Evolutionary conservation across 345 rosid genomes (phyloP), one percentile per base, ranked within the genome.

Genomic region (Clarkia xantiana): DNA sequence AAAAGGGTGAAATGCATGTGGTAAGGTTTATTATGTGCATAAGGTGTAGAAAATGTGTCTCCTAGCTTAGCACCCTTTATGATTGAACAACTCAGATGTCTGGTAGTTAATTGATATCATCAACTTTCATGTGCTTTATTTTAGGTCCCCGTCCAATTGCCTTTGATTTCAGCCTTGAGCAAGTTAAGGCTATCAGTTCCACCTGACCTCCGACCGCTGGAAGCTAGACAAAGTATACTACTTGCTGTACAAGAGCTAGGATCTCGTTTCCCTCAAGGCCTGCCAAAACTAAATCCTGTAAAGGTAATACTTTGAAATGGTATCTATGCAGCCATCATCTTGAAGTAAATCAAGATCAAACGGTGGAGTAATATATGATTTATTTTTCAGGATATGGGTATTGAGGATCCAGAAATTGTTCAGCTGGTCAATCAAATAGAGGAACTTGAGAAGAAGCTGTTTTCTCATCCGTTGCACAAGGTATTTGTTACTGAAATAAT

Each of bases 1-100:
- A 91, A 62, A 86, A 82, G 72, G 96, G 95, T 46, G 95, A 91
- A 76, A 91, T 91, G 98, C 95, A 91, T 63, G 98, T 86, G 87
- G 98, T 86, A 55, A 76, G 98, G 65, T 68, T 54, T 55, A 10
- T 43, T 49, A n/a, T n/a, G n/a, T n/a, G n/a, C n/a, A 49, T 49
- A 25, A 14, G 19, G 41, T 14, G 53, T 6, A 38, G 2, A 25
- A 18, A 7, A 1, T 14, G 53, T 14, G 38, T 2, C 34, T 14
- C 17, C 17, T 17, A 49, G 10, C n/a, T 13, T 11, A 29, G 39
- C 23, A 14, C 14, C 1, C 52, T 49, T 34, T 41, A 23, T n/a
- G n/a, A n/a, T n/a, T n/a, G n/a, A n/a, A n/a, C n/a, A n/a, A n/a
- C n/a, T n/a, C n/a, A n/a, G n/a, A n/a, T n/a, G n/a, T n/a, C n/a